Base-by-base conservation (phyloP, 345 rosid genomes). In the Laguncularia racemosa region DNA sequence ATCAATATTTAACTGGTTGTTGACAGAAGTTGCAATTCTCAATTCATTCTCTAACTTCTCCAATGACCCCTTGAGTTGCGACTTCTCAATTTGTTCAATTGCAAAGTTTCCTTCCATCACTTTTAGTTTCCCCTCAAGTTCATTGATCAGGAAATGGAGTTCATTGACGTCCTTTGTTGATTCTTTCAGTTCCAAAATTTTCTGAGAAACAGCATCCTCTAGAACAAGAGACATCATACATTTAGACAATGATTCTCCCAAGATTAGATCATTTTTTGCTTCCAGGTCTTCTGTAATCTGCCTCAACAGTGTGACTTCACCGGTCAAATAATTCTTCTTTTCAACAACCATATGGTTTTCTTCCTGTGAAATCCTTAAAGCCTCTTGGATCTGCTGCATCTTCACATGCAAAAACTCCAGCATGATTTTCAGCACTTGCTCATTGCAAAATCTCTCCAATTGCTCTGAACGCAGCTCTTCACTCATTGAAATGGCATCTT, bases 371-470 rank as follows among this genome's bases (percentile, higher is more conserved):
- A 52, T 64, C 59, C 59, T 61, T 66, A 67, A 70, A 55, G 73
- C 78, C 62, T 64, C 76, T 64, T 58, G 79, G 69, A 81, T 62
- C 50, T 72, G 76, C 59, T 56, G 64, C 58, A 82, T 70, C 62
- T 79, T 74, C 67, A 52, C 73, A 13, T 53, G 85, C 62, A 81
- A 61, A 74, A 66, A 57, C 71, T 59, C 75, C 52, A 82, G 65
- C 66, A 84, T 88, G 64, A 65, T 72, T 56, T 68, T 77, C 79
- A 89, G 61, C 12, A 50, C 76, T 65, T 77, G 82, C 72, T 84
- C 93, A 66, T 65, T 83, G 71, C 55, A 55, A 60, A 77, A 73
- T 67, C 82, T 82, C 61, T 80, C 80, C 20, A 60, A 66, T 52
- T 77, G 66, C 74, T 79, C 72, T 53, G 76, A 63, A 57, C 58